Base-by-base conservation (phyloP, 768 basidiomycete species). In the Pisolithus sp. region DNA sequence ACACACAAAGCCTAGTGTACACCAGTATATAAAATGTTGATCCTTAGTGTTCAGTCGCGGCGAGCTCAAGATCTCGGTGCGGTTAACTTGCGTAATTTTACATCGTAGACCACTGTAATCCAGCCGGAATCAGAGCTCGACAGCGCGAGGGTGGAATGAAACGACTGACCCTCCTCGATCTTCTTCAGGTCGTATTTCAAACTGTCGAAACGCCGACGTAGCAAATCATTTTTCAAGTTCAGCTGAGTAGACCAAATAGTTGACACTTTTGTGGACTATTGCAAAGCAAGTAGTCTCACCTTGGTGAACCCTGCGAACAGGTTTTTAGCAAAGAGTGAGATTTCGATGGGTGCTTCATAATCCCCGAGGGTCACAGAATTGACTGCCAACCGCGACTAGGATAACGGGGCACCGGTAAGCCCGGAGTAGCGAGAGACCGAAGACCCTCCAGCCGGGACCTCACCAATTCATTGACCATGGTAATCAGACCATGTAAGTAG, bases 121-220 rank as follows among this genome's bases (percentile, higher is more conserved):
- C 34, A 15, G 34, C 13, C 55, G 20, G 51, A 23, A 50, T 38
- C 12, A 20, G 24, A 18, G 40, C 38, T 57, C 43, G 55, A 40
- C 48, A 24, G 41, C 20, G n/a, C 30, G 23, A 28, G 43, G 50
- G 37, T 49, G 43, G 26, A 30, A 34, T 30, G 15, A 41, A n/a
- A 45, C 23, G 26, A 57, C 73, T 45, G 51, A 80, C 89, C 89
- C 82, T 91, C 89, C 71, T 91, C 89, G 17, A 92, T 86, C 60
- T 89, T 90, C 66, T 90, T 90, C 55, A 92, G 78, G 62, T 90
- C 89, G 56, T 91, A 92, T 61, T 92, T 91, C 31, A 91, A 71
- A 56, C 85, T 81, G 61, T 91, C 89, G 61, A 86, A 92, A 49
- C 88, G 72, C 53, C 86, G 78, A 4, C 89, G 81, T 17, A 92